phyloP scores from a whole-genome alignment of 1,284 basidiomycete genomes.

The Fomitopsis pinicola region DNA sequence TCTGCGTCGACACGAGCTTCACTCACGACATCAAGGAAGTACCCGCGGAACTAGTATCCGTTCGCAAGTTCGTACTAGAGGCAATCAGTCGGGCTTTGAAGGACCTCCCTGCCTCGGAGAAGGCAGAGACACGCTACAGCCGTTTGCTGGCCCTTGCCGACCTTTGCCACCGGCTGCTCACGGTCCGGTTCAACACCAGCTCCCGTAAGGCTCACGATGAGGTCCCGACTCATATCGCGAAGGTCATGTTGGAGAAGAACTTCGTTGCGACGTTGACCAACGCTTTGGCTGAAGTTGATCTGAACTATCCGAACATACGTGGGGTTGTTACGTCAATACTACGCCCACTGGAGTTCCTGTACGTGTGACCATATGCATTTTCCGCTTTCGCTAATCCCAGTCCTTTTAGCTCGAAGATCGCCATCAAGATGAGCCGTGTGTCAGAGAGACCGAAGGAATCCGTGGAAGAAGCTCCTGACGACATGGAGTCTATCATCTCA shows the following conservation, averaged over 20 bases:
- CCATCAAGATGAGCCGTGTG: conserved; percentile 93
- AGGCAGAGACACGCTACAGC: conserved; percentile 80
- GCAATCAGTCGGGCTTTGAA: conserved; percentile 85
- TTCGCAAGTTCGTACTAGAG: conserved; percentile 90
- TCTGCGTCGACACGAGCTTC: conserved; percentile 81
- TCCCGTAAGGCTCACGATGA: conserved; percentile 74
- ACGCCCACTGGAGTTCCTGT: conserved; percentile 88
- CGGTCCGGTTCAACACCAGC: conserved; percentile 62
- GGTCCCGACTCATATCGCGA: conserved; percentile 86
- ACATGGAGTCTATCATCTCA: conserved; percentile 53
- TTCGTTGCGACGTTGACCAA: conserved; percentile 89
- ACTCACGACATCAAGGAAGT: conserved; percentile 73
- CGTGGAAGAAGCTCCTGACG: conserved; percentile 47
- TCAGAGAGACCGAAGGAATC: conserved; percentile 68
- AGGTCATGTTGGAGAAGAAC: conserved; percentile 98
- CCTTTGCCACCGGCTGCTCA: conserved; percentile 85
- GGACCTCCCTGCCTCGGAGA: conserved; percentile 67
- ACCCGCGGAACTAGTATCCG: conserved; percentile 72
- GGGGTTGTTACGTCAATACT: conserved; percentile 83
- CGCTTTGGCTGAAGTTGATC: conserved; percentile 89
- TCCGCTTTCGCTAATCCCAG: conserved; percentile 6
- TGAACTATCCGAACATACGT: conserved; percentile 93
- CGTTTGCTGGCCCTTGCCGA: conserved; percentile 86
- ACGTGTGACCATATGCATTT: conserved; percentile 28
- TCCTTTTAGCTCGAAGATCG: conserved; percentile 76